Evolutionary conservation across 495 filamentous ascomycete genomes (phyloP), one percentile per base, ranked within the genome.

Genomic region (Podospora fimiseda): DNA sequence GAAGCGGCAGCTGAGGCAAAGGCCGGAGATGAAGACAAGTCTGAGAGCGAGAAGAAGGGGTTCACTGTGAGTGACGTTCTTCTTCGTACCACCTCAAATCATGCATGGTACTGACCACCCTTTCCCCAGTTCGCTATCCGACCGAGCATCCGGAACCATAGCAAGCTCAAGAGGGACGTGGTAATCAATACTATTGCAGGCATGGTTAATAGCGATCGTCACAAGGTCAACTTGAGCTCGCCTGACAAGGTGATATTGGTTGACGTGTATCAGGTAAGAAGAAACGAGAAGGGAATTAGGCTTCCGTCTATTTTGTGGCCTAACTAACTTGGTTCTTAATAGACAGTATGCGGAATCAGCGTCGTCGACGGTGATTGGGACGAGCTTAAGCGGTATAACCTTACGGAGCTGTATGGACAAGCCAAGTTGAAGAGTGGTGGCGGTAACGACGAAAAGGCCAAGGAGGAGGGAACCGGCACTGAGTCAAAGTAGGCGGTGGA

Each of bases 221-320:
- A 97, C 64, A 86, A 81, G 18, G 93, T 97, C 48, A 83, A 96
- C 64, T 76, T 99, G 18, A 86, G 74, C 24, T 77, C 80, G 21
- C 90, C 89, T 24, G 90, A 97, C 68, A 72, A 87, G 55, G 77
- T 93, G 23, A 90, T 99, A 58, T 69, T 96, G 33, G 84, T 98
- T 27, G 88, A 95, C 59, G 75, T 99, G 18, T 92, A 87, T 66
- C 84, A 93, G 79, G 92, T 94, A 74, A 64, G 80, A 69, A 53
- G 20, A 42, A 23, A 50, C 18, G 36, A 4, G 19, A 36, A 51
- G 7, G 9, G 43, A 18, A 36, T 11, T 3, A 9, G 13, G 2
- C 2, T 11, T 18, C 24, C 50, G 1, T 13, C 4, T 8, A 8
- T 16, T 9, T 15, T 2, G 27, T n/a, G 7, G 27, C 27, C 27